Conservation (phyloP, 441 rosid species). For the Theobroma grandiflorum region DNA sequence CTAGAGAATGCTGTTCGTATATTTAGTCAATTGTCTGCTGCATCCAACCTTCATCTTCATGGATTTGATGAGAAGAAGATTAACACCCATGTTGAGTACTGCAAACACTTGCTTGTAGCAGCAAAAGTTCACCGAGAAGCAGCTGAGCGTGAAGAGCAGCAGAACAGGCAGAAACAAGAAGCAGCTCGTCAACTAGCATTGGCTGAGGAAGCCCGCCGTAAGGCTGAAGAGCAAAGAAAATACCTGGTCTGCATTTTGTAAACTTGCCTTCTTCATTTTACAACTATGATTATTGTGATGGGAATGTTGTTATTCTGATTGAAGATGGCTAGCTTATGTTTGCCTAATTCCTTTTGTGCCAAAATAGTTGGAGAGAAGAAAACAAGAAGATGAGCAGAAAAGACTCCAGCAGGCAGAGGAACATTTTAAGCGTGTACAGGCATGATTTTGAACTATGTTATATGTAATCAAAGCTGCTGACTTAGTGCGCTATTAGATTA, state of each 20-base stretch:
- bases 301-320: slow-evolving; percentile 12
- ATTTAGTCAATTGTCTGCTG: slow-evolving; percentile 90
- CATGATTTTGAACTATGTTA: slow-evolving; percentile 31
- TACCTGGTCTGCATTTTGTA: slow-evolving; percentile 61
- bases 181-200: slow-evolving; percentile 96
- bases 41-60: slow-evolving; percentile 93
- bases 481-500: slow-evolving; percentile 16
- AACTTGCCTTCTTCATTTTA: slow-evolving; percentile 29
- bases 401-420: slow-evolving; percentile 93
- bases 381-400: slow-evolving; percentile 93
- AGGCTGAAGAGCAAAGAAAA: slow-evolving; percentile 98
- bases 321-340: slow-evolving; percentile 23
- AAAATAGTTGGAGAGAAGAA: slow-evolving; percentile 91
- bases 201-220: slow-evolving; percentile 99
- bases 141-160: slow-evolving; percentile 97
- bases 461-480: not conserved
- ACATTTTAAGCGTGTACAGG: slow-evolving; percentile 94
- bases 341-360: slow-evolving; percentile 37
- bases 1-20: slow-evolving; percentile 96
- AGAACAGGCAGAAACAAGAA: slow-evolving; percentile 91
- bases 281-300: slow-evolving; percentile 1
- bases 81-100: slow-evolving; percentile 96
- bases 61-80: slow-evolving; percentile 99
- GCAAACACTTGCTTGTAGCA: slow-evolving; percentile 93
- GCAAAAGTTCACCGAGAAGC: slow-evolving; percentile 98